phyloP scores from a whole-genome alignment of 2,329 filamentous ascomycete species.

The Claviceps maximensis region DNA sequence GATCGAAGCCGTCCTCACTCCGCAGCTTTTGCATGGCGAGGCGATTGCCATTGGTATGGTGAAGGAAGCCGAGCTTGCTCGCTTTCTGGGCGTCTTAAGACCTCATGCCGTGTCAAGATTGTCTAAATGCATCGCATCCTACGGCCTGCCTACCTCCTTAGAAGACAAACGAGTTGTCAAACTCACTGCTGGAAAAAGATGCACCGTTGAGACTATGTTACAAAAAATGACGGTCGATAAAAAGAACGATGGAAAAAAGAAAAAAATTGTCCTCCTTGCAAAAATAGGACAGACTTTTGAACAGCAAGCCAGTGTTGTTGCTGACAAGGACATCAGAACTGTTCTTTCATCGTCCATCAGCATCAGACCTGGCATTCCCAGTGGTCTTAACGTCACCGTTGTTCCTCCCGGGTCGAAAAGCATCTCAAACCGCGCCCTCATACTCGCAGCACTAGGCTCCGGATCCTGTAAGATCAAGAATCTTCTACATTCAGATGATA shows the following conservation, averaged over 20 bases:
- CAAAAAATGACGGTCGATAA: slow-evolving; percentile 97
- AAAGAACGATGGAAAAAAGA: slow-evolving; percentile 91
- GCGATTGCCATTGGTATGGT: slow-evolving; percentile 97
- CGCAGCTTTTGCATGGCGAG: slow-evolving; percentile 90
- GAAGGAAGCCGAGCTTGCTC: slow-evolving; percentile 87
- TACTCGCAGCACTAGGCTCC: slow-evolving; percentile 81
- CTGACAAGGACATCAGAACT: slow-evolving; percentile 70
- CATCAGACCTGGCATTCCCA: slow-evolving; percentile 59
- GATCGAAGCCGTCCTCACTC: slow-evolving; percentile 87
- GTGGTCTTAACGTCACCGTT: slow-evolving; percentile 55
- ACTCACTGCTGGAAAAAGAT: slow-evolving; percentile 74
- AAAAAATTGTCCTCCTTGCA: slow-evolving; percentile 88
- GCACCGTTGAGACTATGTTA: slow-evolving; percentile 72
- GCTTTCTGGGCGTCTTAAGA: slow-evolving; percentile 73
- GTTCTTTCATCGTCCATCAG: slow-evolving; percentile 68
- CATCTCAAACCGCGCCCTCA: slow-evolving; percentile 86
- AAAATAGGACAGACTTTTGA: slow-evolving; percentile 83
- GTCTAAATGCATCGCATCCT: slow-evolving; percentile 88
- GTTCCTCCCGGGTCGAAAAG: slow-evolving; percentile 93
- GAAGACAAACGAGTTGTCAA: slow-evolving; percentile 72
- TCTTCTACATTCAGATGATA: slow-evolving; percentile 89
- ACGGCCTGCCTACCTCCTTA: slow-evolving; percentile 75
- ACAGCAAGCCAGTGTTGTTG: slow-evolving; percentile 76
- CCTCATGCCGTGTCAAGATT: slow-evolving; percentile 81
- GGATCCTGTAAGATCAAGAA: slow-evolving; percentile 85